These are phyloP conservation scores for Coemansia sp. DNA, from an alignment of 192 early-diverging fungal species.

Conservation along the genomic window DNA sequence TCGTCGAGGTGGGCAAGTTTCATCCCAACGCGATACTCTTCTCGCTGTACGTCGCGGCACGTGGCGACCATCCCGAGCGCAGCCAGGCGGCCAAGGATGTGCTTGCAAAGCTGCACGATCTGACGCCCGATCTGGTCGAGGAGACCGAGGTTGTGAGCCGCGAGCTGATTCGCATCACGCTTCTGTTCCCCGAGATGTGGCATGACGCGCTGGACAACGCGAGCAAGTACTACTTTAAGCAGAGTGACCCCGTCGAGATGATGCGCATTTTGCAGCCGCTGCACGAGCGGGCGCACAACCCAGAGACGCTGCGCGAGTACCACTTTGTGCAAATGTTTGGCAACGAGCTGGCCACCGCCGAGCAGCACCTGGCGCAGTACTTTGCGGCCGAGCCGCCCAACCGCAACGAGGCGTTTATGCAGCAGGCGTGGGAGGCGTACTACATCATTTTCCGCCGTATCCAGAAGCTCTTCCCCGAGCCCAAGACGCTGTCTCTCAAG, in stretches of 20 bases:
- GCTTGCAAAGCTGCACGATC: conserved; percentile 87
- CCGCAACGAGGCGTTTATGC: conserved; percentile 74
- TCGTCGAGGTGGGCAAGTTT: conserved; percentile 89
- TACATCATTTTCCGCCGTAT: conserved; percentile 76
- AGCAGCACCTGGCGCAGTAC: conserved; percentile 83
- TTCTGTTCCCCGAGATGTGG: conserved; percentile 98
- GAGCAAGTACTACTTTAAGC: conserved; percentile 72
- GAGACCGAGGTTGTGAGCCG: conserved; percentile 89
- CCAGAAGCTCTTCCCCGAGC: conserved; percentile 69
- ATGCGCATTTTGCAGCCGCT: conserved; percentile 79
- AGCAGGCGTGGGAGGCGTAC: conserved; percentile 94
- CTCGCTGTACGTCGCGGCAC: conserved; percentile 92
- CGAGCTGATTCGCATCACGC: conserved; percentile 95
- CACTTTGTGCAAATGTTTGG: conserved; percentile 94
- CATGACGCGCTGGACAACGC: conserved; percentile 89
- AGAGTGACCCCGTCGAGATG: conserved; percentile 83
- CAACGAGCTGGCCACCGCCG: conserved; percentile 82
- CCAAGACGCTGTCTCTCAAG: conserved; percentile 74
- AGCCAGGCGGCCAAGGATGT: conserved; percentile 73
- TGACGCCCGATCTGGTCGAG: conserved; percentile 81
- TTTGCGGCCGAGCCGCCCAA: conserved; percentile 51
- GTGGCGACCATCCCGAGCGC: conserved; percentile 73
- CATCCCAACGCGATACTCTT: conserved; percentile 98
- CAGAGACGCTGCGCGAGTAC: conserved; percentile 89
- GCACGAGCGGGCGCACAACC: conserved; percentile 70